Percentiles rank a stretch among this genome's conserved stretches.
Evolutionary conservation across 2,329 filamentous ascomycete genomes (phyloP).

Genomic region (Arachnopeziza araneosa): DNA sequence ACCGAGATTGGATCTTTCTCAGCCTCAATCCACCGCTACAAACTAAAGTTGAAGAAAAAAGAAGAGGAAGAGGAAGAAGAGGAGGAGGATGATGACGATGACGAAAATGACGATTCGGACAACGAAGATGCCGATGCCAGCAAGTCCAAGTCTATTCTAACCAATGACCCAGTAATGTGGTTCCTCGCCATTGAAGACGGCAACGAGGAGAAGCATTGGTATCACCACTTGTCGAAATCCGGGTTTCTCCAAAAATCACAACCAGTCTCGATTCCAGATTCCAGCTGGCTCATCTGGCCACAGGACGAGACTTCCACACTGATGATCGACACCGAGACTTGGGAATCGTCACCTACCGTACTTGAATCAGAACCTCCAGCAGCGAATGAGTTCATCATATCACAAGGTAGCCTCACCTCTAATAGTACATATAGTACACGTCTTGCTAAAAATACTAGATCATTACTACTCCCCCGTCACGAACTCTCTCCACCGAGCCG

Average conservation of each 20-base stretch:
- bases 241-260: conserved; percentile 3
- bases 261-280: neutral
- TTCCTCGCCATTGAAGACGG: neutral
- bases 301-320: neutral
- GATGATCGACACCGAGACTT: neutral
- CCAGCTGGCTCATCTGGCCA: conserved; percentile 4
- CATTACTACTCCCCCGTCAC: conserved; percentile 1
- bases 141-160: neutral
- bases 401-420: neutral
- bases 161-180: conserved; percentile 1
- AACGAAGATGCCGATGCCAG: conserved; percentile 1
- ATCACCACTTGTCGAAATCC: conserved; percentile 1
- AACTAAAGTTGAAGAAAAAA: neutral
- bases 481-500: neutral
- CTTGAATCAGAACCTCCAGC: neutral
- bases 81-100: neutral
- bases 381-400: conserved; percentile 1
- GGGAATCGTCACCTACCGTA: neutral
- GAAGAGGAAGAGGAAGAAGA: neutral
- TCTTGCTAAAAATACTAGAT: neutral
- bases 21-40: neutral
- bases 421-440: neutral
- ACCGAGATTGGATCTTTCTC: neutral
- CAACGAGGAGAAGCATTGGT: neutral
- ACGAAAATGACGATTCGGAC: conserved; percentile 3